These are phyloP conservation scores for Hypoxylon lenormandii DNA, from an alignment of 495 filamentous ascomycete species.

Conservation along the genomic window DNA sequence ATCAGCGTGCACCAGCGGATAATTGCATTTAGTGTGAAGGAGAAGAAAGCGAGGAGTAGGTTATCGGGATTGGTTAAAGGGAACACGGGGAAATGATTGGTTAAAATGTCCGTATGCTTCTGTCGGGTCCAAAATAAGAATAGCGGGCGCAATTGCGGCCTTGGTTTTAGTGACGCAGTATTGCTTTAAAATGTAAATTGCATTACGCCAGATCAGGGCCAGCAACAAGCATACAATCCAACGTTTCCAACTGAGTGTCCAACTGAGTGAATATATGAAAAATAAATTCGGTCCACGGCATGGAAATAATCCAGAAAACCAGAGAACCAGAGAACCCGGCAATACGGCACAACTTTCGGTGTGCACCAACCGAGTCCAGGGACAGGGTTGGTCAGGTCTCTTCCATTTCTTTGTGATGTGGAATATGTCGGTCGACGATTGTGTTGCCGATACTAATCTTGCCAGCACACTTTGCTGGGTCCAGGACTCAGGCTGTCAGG, in stretches of 20 bases:
- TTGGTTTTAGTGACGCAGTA: slow-evolving; percentile 15
- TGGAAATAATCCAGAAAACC: no score
- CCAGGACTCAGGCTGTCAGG: slow-evolving; percentile 13
- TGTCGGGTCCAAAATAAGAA: slow-evolving; percentile 10
- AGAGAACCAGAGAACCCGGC: slow-evolving; percentile 14
- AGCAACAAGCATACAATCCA: neutral
- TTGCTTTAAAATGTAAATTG: slow-evolving; percentile 3
- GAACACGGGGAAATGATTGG: slow-evolving; percentile 1
- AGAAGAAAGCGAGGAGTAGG: neutral
- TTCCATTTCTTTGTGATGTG: slow-evolving; percentile 21
- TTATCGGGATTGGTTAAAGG: neutral
- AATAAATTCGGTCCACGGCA: no score
- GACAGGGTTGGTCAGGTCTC: slow-evolving; percentile 2
- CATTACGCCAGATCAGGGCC: neutral
- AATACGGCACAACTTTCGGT: slow-evolving; percentile 40
- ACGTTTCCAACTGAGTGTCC: neutral
- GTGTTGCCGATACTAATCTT: slow-evolving; percentile 28
- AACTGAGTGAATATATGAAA: neutral
- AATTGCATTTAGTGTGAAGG: slow-evolving; percentile 25
- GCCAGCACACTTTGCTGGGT: slow-evolving; percentile 20
- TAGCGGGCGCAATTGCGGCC: slow-evolving; percentile 25
- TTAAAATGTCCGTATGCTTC: slow-evolving; percentile 21
- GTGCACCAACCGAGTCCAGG: slow-evolving; percentile 19
- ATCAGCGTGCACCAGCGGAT: slow-evolving; percentile 40
- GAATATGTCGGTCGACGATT: slow-evolving; percentile 21